Conservation (phyloP, 192 early-diverging fungal genomes). For the Spizellomyces sp. region DNA sequence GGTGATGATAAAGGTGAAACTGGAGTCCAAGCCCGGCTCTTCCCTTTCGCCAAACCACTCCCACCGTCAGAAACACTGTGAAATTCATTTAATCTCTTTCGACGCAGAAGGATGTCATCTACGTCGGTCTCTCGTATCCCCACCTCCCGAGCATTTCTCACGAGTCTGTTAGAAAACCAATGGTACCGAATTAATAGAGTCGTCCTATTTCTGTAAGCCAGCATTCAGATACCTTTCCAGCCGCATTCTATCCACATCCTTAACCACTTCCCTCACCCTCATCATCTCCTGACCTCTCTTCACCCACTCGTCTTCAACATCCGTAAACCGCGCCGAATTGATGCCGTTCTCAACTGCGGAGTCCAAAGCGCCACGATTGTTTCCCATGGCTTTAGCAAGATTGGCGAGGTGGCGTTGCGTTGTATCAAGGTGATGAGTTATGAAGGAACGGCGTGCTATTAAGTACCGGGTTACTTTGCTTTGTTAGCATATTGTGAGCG, state of each 20-base stretch:
- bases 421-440: slow-evolving; percentile 1
- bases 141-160: too few relatives aligned
- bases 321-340: slow-evolving; percentile 21
- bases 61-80: too few relatives aligned
- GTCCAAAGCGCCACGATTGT: slow-evolving; percentile 31
- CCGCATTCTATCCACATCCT: neutral
- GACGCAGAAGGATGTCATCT: too few relatives aligned
- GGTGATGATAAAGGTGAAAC: too few relatives aligned
- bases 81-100: too few relatives aligned
- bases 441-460: slow-evolving; percentile 4
- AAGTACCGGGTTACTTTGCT: neutral
- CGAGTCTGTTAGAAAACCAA: too few relatives aligned
- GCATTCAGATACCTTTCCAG: neutral
- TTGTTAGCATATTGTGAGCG: neutral
- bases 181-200: too few relatives aligned
- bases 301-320: slow-evolving; percentile 52
- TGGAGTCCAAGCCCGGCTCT: too few relatives aligned
- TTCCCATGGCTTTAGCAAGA: slow-evolving; percentile 29
- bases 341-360: slow-evolving; percentile 28
- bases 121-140: too few relatives aligned
- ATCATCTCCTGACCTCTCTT: slow-evolving; percentile 43
- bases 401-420: slow-evolving; percentile 12
- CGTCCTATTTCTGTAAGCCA: too few relatives aligned
- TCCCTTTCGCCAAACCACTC: too few relatives aligned
- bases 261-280: neutral